A percentile compares a stretch with the other conserved stretches of the same genome.
Conservation (phyloP, 2,329 filamentous ascomycete genomes). For the Neofusicoccum umdonicola region DNA sequence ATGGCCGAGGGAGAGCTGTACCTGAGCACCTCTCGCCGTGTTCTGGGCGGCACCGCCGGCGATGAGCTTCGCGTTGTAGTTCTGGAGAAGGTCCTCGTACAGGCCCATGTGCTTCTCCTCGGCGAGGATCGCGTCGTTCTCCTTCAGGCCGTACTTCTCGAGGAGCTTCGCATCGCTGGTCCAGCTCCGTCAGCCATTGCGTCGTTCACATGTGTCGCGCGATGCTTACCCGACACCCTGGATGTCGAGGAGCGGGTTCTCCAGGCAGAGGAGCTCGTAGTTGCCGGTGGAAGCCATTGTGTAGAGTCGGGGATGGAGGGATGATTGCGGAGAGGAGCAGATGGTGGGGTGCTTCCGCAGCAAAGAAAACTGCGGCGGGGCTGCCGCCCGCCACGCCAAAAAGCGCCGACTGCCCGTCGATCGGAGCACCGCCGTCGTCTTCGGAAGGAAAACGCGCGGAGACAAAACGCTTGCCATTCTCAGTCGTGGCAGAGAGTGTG, state of each 20-base stretch:
- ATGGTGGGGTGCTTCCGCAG: conserved; percentile 13
- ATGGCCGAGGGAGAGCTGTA: conserved; percentile 29
- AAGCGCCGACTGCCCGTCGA: conserved; percentile 5
- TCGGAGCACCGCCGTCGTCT: background rate
- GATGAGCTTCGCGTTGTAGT: conserved; percentile 90
- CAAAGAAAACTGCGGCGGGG: conserved; percentile 12
- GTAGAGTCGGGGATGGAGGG: conserved; percentile 8
- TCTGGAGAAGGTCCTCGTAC: conserved; percentile 91
- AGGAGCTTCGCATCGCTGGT: conserved; percentile 77
- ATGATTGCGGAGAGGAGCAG: background rate
- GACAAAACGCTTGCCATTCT: background rate
- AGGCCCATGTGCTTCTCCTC: conserved; percentile 85
- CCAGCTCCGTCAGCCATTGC: conserved; percentile 20
- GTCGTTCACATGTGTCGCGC: background rate
- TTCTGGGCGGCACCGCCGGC: conserved; percentile 97
- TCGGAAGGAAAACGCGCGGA: background rate
- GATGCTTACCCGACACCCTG: conserved; percentile 67
- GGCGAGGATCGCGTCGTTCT: conserved; percentile 96
- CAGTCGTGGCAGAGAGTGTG: background rate
- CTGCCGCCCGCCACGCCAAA: background rate
- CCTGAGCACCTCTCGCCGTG: conserved; percentile 88
- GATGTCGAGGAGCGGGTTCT: conserved; percentile 98
- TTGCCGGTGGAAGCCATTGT: conserved; percentile 74
- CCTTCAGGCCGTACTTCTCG: conserved; percentile 88
- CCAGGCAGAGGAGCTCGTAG: conserved; percentile 86